phyloP scores from a whole-genome alignment of 2,329 filamentous ascomycete species.

The Biscogniauxia marginata region DNA sequence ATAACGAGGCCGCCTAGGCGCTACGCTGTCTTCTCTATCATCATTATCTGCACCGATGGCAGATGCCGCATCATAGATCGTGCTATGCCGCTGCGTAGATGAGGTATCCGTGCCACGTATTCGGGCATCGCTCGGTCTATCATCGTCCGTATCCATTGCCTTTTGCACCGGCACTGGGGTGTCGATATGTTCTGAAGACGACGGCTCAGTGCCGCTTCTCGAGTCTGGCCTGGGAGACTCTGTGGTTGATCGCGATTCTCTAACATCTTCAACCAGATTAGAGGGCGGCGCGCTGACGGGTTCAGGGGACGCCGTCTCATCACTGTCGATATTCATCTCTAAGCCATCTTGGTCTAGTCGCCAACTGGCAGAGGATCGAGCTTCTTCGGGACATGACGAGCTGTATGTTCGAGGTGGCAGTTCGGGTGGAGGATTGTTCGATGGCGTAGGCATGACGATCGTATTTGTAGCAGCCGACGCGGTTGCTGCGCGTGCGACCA shows the following conservation, averaged over 20 bases:
- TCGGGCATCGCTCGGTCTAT: constrained; percentile 7
- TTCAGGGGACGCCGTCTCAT: constrained; percentile 25
- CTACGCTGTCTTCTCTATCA: constrained; percentile 20
- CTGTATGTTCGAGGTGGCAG: constrained; percentile 29
- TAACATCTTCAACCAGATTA: constrained; percentile 14
- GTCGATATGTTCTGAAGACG: constrained; percentile 19
- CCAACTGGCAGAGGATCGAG: constrained; percentile 25
- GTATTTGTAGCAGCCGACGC: constrained; percentile 3
- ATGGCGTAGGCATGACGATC: constrained; percentile 32
- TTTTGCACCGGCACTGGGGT: constrained; percentile 23
- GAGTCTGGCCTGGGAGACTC: constrained; percentile 28
- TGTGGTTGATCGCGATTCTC: constrained; percentile 26
- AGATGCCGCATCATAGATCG: constrained; percentile 18
- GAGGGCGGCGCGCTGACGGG: constrained; percentile 21
- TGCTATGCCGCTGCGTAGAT: constrained; percentile 7
- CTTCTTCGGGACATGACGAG: constrained; percentile 33
- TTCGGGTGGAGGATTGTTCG: constrained; percentile 28
- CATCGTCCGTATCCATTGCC: constrained; percentile 22
- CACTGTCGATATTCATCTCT: constrained; percentile 27
- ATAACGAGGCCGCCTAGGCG: constrained; percentile 14
- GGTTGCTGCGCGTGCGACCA: constrained; percentile 9
- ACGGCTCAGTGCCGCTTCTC: constrained; percentile 18
- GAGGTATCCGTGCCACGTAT: constrained; percentile 11
- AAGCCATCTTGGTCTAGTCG: constrained; percentile 25
- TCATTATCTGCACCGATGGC: constrained; percentile 21